phyloP scores from a whole-genome alignment of 257 asterid species.

The Anisodus acutangulus region DNA sequence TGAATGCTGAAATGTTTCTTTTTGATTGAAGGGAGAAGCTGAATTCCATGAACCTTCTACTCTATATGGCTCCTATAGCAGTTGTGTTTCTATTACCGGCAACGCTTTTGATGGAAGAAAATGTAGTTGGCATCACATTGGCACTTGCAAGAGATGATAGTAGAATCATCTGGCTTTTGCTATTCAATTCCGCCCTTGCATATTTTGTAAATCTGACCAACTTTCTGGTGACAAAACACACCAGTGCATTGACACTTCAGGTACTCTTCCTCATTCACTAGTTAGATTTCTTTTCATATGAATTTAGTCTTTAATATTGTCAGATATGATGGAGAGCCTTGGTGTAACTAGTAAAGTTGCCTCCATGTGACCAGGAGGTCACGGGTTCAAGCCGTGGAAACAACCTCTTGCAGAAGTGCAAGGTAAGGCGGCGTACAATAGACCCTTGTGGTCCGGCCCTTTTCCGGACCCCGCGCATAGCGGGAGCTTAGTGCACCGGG shows the following conservation, averaged over 20 bases:
- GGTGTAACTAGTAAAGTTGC: too few relatives aligned
- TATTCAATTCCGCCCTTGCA: slow-evolving; percentile 68
- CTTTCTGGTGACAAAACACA: slow-evolving; percentile 72
- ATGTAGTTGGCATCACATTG: slow-evolving; percentile 65
- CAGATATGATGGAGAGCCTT: not conserved
- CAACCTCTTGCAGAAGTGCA: too few relatives aligned
- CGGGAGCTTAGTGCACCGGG: too few relatives aligned
- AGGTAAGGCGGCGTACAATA: too few relatives aligned
- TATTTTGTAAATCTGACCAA: slow-evolving; percentile 71
- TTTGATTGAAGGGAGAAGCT: slow-evolving; percentile 55
- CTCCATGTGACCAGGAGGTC: too few relatives aligned
- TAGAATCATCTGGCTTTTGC: slow-evolving; percentile 61
- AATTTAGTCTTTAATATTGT: not conserved
- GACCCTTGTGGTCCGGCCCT: too few relatives aligned
- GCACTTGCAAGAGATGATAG: slow-evolving; percentile 62
- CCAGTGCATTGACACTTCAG: slow-evolving; percentile 74
- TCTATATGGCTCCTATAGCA: slow-evolving; percentile 74
- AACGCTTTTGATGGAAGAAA: slow-evolving; percentile 62
- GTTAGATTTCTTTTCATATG: not conserved
- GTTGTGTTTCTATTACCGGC: slow-evolving; percentile 65
- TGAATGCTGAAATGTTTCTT: slow-evolving; percentile 37
- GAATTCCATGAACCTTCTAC: slow-evolving; percentile 67
- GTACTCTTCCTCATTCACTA: slow-evolving; percentile 40
- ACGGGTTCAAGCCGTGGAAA: too few relatives aligned
- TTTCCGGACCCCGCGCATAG: too few relatives aligned